Conservation (phyloP, 805 yeast genomes). For the Hyphopichia homilentoma region DNA sequence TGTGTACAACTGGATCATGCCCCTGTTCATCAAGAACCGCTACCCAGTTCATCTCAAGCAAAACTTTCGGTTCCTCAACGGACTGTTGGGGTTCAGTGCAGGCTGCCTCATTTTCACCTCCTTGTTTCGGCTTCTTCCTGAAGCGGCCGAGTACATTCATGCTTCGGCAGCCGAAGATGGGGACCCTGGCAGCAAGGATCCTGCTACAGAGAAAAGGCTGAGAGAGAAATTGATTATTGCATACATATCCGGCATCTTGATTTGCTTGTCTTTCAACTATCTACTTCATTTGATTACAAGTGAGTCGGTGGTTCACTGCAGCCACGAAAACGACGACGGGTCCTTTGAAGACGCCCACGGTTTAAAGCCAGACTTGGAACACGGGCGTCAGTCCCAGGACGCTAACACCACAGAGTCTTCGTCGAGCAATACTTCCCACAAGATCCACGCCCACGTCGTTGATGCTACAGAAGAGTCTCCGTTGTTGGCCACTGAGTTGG, state of each 20-base stretch:
- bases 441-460: slow-evolving; percentile 7
- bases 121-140: slow-evolving; percentile 73
- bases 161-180: slow-evolving; percentile 13
- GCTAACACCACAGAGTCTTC: slow-evolving; percentile 3
- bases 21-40: slow-evolving; percentile 35
- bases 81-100: slow-evolving; percentile 70
- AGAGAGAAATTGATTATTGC: slow-evolving; percentile 42
- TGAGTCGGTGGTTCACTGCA: slow-evolving; percentile 83
- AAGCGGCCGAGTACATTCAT: slow-evolving; percentile 46
- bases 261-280: slow-evolving; percentile 59
- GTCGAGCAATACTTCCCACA: slow-evolving; percentile 7
- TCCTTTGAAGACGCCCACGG: slow-evolving; percentile 10
- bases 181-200: slow-evolving; percentile 1
- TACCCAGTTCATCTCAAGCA: slow-evolving; percentile 52
- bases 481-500: slow-evolving; percentile 2
- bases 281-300: slow-evolving; percentile 72
- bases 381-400: no score
- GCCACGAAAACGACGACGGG: slow-evolving; percentile 44
- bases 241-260: slow-evolving; percentile 54
- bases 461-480: slow-evolving; percentile 1
- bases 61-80: slow-evolving; percentile 63
- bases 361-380: slow-evolving; percentile 3
- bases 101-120: slow-evolving; percentile 85
- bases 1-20: slow-evolving; percentile 39
- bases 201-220: slow-evolving; percentile 10